Evolutionary conservation across 2,329 filamentous ascomycete genomes (phyloP).

Genomic region (Sclerotinia glacialis): DNA sequence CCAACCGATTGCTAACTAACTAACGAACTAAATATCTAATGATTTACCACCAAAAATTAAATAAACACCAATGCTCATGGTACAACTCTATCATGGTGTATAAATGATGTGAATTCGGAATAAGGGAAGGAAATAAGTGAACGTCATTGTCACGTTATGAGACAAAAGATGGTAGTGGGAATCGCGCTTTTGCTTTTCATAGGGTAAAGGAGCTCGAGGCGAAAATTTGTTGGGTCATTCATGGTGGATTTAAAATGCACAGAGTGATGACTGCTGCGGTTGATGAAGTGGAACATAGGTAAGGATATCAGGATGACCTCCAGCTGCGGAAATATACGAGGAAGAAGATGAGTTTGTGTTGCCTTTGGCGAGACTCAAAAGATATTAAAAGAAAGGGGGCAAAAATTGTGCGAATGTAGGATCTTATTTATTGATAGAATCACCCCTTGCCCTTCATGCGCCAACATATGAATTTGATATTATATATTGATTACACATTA

Average conservation of each 20-base stretch:
- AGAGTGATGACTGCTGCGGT: neutral
- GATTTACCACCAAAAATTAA: neutral
- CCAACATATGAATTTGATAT: neutral
- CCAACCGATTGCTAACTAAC: too few species aligned
- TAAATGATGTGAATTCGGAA: neutral
- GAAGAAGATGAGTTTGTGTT: neutral
- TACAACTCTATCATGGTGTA: too few species aligned
- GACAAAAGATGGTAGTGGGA: neutral
- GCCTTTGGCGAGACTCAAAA: neutral
- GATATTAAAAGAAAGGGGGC: neutral
- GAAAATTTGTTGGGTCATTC: neutral
- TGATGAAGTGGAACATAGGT: neutral
- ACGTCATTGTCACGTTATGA: conserved; percentile 1
- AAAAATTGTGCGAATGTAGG: neutral
- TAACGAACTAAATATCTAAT: neutral
- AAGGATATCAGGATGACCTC: neutral
- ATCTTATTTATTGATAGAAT: neutral
- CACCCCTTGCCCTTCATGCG: neutral
- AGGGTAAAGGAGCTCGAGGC: too few species aligned
- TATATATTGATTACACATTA: conserved; percentile 17
- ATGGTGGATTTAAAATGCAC: too few species aligned
- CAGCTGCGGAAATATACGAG: neutral
- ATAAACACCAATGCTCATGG: neutral
- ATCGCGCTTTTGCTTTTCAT: neutral
- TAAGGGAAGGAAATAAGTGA: neutral